Evolutionary conservation across 495 filamentous ascomycete species (phyloP), one percentile per base, ranked within the genome.

Genomic region (Chaetomium tenue): DNA sequence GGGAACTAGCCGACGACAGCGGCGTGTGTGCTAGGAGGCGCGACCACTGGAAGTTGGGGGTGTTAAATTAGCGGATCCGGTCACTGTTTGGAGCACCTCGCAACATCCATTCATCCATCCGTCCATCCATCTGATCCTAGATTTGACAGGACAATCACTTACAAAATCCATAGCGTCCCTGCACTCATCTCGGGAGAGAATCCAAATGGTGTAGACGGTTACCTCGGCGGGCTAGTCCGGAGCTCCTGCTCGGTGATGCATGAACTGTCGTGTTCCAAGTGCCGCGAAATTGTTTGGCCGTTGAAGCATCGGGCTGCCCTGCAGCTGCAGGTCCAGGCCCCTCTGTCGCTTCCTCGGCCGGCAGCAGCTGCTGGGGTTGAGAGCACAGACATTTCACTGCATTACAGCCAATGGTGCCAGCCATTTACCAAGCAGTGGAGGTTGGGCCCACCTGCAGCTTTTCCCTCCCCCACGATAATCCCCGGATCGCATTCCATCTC

Each of bases 11-110:
- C 84, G 83, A 76, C 58, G 86, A 83, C 51, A 85, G 77, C 70
- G 86, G 85, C 66, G 87, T 89, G 72, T 91, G 91, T 74, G 91
- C 92, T 77, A 96, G 86, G 70, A 97, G 84, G 77, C 93, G 88
- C 78, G 90, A 91, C 89, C 90, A 95, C 91, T 95, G 69, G 44
- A 67, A 11, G 16, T 1, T 8, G 16, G 23, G 5, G 11, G 13
- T 18, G 8, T 9, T 13, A 5, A 23, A 39, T 57, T 55, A 22
- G 51, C 51, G 51, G 51, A 22, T 44, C 40, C 9, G 13, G 8
- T 40, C 39, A 2, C 9, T 15, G 9, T 40, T 15, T 9, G 4
- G 39, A 40, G 39, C 13, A 37, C 40, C 40, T 18, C 13, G 18
- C 15, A 44, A 15, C 40, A 44, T 44, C 40, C 16, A 11, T 40